These are phyloP conservation scores for Vitis amurensis DNA, from an alignment of 164 flowering plant species.

Conservation along the genomic window DNA sequence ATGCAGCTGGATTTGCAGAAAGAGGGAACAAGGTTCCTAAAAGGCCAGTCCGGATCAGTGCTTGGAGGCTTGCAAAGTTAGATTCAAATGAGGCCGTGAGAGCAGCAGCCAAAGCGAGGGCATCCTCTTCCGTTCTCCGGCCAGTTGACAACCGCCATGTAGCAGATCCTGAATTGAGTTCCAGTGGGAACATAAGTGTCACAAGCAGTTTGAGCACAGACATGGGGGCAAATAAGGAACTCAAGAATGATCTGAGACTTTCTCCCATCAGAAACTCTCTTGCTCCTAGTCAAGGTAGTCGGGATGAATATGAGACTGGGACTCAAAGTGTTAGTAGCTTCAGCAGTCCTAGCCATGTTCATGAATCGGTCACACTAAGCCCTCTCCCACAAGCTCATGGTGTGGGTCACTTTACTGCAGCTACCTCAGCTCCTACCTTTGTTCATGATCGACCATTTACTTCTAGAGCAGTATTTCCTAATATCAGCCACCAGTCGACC, in stretches of 20 bases:
- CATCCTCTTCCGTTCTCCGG: slow-evolving; percentile 90
- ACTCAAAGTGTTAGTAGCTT: slow-evolving; percentile 88
- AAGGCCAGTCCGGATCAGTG: slow-evolving; percentile 74
- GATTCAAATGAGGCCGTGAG: slow-evolving; percentile 81
- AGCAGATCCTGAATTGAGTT: slow-evolving; percentile 62
- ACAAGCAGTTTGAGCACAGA: slow-evolving; percentile 81
- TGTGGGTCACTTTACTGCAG: slow-evolving; percentile 30
- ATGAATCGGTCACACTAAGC: slow-evolving; percentile 70
- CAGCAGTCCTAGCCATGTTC: slow-evolving; percentile 85
- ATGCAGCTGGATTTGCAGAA: slow-evolving; percentile 64
- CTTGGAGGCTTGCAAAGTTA: slow-evolving; percentile 94
- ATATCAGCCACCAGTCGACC: slow-evolving; percentile 27
- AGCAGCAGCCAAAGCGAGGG: slow-evolving; percentile 96
- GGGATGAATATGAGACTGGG: slow-evolving; percentile 79
- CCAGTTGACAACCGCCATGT: slow-evolving; percentile 64
- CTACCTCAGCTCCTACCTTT: slow-evolving; percentile 25
- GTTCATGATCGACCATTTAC: slow-evolving; percentile 36
- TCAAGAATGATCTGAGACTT: slow-evolving; percentile 41
- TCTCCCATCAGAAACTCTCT: slow-evolving; percentile 54
- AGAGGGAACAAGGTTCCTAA: slow-evolving; percentile 54
- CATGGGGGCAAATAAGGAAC: slow-evolving; percentile 55
- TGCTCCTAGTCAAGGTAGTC: slow-evolving; percentile 81
- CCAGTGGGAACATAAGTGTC: slow-evolving; percentile 76
- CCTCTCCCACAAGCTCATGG: slow-evolving; percentile 71
- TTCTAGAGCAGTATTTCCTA: slow-evolving; percentile 28